Evolutionary conservation across 116 monocot genomes (phyloP).

Genomic region (Zostera marina): DNA sequence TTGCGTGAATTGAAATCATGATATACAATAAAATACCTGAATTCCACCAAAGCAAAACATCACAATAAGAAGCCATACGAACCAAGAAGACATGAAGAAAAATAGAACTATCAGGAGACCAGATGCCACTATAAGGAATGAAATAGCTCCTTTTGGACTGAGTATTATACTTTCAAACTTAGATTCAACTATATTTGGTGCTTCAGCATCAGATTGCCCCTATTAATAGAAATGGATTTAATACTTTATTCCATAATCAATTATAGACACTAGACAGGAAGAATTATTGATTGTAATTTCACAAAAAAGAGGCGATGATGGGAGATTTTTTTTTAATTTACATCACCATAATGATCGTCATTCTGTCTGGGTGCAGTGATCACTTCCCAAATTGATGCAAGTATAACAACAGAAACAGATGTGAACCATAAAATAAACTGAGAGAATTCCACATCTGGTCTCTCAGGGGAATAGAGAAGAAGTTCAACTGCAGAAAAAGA

Average conservation of each 20-base stretch:
- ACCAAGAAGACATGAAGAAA: slow-evolving; percentile 82
- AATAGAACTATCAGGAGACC: slow-evolving; percentile 61
- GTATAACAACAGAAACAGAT: slow-evolving; percentile 75
- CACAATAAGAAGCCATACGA: slow-evolving; percentile 73
- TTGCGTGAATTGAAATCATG: background rate
- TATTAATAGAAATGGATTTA: background rate
- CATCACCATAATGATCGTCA: slow-evolving; percentile 71
- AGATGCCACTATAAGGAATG: slow-evolving; percentile 68
- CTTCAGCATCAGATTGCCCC: slow-evolving; percentile 10
- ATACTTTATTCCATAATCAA: background rate
- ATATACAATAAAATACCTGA: slow-evolving; percentile 38
- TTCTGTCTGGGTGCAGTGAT: slow-evolving; percentile 52
- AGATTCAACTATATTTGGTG: slow-evolving; percentile 28
- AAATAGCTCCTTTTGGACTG: slow-evolving; percentile 53
- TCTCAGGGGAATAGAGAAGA: slow-evolving; percentile 71
- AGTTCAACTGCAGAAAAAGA: slow-evolving; percentile 48
- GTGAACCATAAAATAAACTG: slow-evolving; percentile 76
- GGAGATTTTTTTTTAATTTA: slow-evolving; percentile 6
- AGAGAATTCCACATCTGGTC: slow-evolving; percentile 70
- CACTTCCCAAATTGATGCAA: slow-evolving; percentile 86
- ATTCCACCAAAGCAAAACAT: slow-evolving; percentile 77
- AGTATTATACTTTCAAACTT: slow-evolving; percentile 68
- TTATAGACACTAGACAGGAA: background rate
- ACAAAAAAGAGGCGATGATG: background rate
- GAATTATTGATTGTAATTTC: background rate